phyloP scores from a whole-genome alignment of 768 basidiomycete species.

The Termitomyces sp. region DNA sequence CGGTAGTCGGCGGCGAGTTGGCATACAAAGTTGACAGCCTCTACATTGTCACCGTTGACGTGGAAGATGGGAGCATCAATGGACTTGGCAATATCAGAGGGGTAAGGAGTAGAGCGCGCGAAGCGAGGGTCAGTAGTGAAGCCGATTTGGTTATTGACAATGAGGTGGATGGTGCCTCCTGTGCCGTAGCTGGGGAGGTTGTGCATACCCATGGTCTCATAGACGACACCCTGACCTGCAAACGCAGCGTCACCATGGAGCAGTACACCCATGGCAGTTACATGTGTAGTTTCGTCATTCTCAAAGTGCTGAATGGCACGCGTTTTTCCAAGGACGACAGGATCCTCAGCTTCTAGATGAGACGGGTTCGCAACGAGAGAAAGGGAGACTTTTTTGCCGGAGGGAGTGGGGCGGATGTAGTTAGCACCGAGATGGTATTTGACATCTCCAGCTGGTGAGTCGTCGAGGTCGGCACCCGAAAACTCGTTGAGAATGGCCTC shows the following conservation, averaged over 20 bases:
- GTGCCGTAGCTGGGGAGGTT: conserved; percentile 94
- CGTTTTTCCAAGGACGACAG: conserved; percentile 98
- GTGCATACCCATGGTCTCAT: conserved; percentile 99
- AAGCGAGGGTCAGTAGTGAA: conserved; percentile 99
- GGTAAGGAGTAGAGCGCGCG: conserved; percentile 95
- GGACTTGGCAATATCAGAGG: conserved; percentile 96
- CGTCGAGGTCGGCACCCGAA: conserved; percentile 63
- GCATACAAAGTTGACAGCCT: conserved; percentile 98
- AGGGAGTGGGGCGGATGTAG: conserved; percentile 96
- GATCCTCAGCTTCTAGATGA: conserved; percentile 95
- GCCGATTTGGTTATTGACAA: conserved; percentile 99
- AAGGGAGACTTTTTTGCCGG: conserved; percentile 94
- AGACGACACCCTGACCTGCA: conserved; percentile 96
- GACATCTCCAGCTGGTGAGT: conserved; percentile 91
- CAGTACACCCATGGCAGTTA: conserved; percentile 89
- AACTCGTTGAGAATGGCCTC: conserved; percentile 99
- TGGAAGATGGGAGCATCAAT: conserved; percentile 99
- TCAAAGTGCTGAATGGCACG: conserved; percentile 95
- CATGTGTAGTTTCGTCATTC: conserved; percentile 72
- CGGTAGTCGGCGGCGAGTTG: conserved; percentile 98
- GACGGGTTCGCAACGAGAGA: conserved; percentile 99
- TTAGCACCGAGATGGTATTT: conserved; percentile 99
- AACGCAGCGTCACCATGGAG: conserved; percentile 99
- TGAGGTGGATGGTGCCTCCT: conserved; percentile 96
- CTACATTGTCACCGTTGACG: conserved; percentile 97